phyloP scores from a whole-genome alignment of 2,329 filamentous ascomycete species.

The Trichophyton equinum region DNA sequence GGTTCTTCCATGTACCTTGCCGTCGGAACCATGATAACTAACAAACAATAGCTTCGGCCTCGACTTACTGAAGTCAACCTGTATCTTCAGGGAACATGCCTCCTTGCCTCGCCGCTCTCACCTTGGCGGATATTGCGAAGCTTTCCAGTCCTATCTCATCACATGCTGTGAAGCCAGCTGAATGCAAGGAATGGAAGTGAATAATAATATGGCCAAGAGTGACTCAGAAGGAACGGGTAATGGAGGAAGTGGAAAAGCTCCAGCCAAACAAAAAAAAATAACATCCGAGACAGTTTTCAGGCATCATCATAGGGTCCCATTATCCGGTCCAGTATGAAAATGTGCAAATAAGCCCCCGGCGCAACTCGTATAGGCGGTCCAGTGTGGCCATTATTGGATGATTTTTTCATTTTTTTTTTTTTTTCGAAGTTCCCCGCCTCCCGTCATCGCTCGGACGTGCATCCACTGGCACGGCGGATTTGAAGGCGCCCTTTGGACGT shows the following conservation, averaged over 20 bases:
- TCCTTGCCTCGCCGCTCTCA: neutral
- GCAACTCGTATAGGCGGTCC: neutral
- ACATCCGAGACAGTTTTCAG: neutral
- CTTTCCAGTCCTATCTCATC: neutral
- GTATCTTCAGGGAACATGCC: neutral
- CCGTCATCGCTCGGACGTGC: neutral
- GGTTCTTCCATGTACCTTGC: slow-evolving; percentile 1
- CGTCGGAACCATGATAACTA: neutral
- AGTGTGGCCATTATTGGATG: neutral
- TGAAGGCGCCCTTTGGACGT: neutral
- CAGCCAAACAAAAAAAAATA: neutral
- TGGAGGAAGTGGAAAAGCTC: no score
- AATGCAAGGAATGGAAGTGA: neutral
- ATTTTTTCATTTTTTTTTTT: no score
- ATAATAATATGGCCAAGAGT: neutral
- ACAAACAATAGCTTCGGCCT: neutral
- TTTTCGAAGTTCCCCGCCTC: neutral
- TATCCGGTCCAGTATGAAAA: neutral
- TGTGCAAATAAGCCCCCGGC: neutral
- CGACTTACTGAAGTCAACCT: neutral
- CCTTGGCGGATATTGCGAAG: neutral
- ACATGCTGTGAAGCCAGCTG: neutral
- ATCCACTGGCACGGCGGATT: neutral
- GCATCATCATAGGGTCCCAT: neutral
- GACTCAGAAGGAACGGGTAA: neutral